These are phyloP conservation scores for Pichia sp. DNA, from an alignment of 1,139 yeast genomes.

Conservation along the genomic window DNA sequence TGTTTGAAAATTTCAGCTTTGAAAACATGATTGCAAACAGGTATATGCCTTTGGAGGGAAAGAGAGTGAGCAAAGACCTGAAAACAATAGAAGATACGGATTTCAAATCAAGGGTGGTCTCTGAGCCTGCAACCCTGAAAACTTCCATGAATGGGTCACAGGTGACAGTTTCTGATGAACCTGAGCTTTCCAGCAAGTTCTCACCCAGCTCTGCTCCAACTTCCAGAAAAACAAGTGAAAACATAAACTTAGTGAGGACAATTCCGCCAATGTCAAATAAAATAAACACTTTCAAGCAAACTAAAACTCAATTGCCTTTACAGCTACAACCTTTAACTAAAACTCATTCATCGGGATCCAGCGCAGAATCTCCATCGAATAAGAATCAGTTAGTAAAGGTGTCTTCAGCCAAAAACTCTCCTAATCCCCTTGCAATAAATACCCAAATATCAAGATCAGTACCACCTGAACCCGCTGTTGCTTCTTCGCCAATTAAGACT, in stretches of 20 bases:
- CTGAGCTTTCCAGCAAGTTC: neutral
- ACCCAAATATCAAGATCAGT: neutral
- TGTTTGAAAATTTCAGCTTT: slow-evolving; percentile 20
- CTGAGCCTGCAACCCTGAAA: slow-evolving; percentile 5
- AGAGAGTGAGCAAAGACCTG: neutral
- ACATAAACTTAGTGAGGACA: neutral
- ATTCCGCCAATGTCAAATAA: slow-evolving; percentile 14
- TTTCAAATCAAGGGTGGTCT: slow-evolving; percentile 1
- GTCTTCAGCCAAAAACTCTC: neutral
- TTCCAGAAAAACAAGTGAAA: slow-evolving; percentile 8
- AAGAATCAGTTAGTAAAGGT: neutral
- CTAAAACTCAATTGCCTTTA: slow-evolving; percentile 1
- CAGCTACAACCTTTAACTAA: slow-evolving; percentile 1
- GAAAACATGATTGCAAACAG: slow-evolving; percentile 16
- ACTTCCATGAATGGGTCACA: neutral
- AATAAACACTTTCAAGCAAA: neutral
- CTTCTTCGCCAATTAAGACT: slow-evolving; percentile 4
- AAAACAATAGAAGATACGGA: neutral
- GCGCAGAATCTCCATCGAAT: neutral
- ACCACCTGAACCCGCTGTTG: neutral
- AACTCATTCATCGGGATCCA: neutral
- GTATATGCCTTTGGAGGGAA: slow-evolving; percentile 1
- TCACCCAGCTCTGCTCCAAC: slow-evolving; percentile 11
- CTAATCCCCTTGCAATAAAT: neutral
- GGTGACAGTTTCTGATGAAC: neutral